Base-by-base conservation (phyloP, 805 yeast genomes). In the Yamadazyma ubonensis region DNA sequence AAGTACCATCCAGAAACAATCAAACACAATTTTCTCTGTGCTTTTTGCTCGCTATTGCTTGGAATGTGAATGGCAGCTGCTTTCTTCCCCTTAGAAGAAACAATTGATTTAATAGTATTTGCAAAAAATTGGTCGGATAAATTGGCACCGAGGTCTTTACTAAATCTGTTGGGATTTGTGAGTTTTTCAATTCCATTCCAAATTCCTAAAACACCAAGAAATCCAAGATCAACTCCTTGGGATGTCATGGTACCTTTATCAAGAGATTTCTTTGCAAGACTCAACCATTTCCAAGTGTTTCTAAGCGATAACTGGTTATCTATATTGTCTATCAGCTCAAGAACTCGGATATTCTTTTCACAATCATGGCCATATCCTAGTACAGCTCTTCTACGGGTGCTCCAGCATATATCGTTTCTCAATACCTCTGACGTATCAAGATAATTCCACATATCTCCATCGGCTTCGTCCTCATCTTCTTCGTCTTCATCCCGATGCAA, bases 201-300 rank as follows among this genome's bases (percentile, higher is more conserved):
- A 25, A 91, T 79, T 7, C 96, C 95, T 19, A 80, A 61, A 2
- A 91, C 95, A 5, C 99, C 99, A 48, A 85, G 83, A 56, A 78
- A 89, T 1, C 95, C 90, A 22, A 91, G 70, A 55, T 91, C 96
- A 27, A 87, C 65, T 12, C 77, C 81, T 17, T 79, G 80, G 4
- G 83, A 73, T 2, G 77, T 67, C 84, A 86, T 83, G 1, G 82
- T 67, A 0, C 86, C 83, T 36, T 80, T 76, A 14, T 73, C 73
- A 3, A 79, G 79, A 1, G 86, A 72, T 29, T 76, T 78, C 39
- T 78, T 74, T 0, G 95, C 87, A 36, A 86, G 76, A 1, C 79
- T 76, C 22, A 91, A 63, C 98, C 98, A 91, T 54, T 83, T 81
- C 98, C 98, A 91, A 0, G 95, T 83, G 50, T 86, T 83, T 45